phyloP scores from a whole-genome alignment of 2,329 filamentous ascomycete species.

The Pseudopyricularia cyperi region DNA sequence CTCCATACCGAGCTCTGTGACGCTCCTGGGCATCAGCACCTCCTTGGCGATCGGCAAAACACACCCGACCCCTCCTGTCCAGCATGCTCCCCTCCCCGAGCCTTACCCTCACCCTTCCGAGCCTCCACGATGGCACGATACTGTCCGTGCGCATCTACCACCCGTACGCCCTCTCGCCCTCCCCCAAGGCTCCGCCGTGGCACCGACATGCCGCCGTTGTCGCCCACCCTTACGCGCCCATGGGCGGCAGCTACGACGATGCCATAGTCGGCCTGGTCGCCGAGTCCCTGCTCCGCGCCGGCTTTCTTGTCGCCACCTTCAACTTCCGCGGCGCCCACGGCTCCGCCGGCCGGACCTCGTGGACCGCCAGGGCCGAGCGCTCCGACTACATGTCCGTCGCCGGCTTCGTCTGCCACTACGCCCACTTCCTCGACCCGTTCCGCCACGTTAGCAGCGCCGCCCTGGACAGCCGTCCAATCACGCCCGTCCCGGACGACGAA shows the following conservation, averaged over 20 bases:
- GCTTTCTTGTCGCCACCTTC: constrained; percentile 73
- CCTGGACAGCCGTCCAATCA: background rate
- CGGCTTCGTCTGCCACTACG: constrained; percentile 67
- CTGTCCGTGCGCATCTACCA: constrained; percentile 81
- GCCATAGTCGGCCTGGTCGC: constrained; percentile 57
- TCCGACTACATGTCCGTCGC: constrained; percentile 72
- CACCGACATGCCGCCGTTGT: constrained; percentile 46
- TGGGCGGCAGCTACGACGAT: constrained; percentile 81
- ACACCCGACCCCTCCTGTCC: background rate
- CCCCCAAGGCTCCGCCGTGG: constrained; percentile 25
- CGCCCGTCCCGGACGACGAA: background rate
- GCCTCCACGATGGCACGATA: constrained; percentile 61
- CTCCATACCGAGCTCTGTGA: background rate
- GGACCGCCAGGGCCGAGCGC: constrained; percentile 71
- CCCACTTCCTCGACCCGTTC: constrained; percentile 42
- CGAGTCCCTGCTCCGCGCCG: constrained; percentile 50
- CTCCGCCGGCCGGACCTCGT: constrained; percentile 70
- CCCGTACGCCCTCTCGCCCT: constrained; percentile 31
- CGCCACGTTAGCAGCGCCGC: constrained; percentile 1
- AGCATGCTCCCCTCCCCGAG: constrained; percentile 42
- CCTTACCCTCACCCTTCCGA: constrained; percentile 66
- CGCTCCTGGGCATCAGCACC: background rate
- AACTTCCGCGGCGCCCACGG: constrained; percentile 77
- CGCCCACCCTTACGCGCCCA: constrained; percentile 80
- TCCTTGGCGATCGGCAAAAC: background rate